Conservation (phyloP, 176 grass and related monocot species). For the Triticum aestivum region IWGSC_CS_RefSeq_v2.1 NC_057806.1:687293417-687293916, state of each 20-base stretch:
- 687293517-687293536: neutral
- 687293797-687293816: neutral
- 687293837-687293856: neutral
- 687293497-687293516: neutral
- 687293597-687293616: neutral
- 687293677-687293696: neutral
- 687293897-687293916: neutral
- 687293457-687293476: neutral
- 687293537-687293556: neutral
- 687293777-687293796: neutral
- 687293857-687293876: neutral
- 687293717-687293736: neutral
- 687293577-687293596: neutral
- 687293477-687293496: neutral
- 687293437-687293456: conserved; percentile 37
- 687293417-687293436: conserved; percentile 89
- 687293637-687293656: neutral
- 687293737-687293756: neutral
- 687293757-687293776: neutral
- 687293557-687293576: neutral
- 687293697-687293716: neutral
- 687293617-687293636: neutral
- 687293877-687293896: neutral
- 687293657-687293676: neutral
- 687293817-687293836: neutral